phyloP scores from a whole-genome alignment of 257 asterid species.

The Solanum habrochaites region DNA sequence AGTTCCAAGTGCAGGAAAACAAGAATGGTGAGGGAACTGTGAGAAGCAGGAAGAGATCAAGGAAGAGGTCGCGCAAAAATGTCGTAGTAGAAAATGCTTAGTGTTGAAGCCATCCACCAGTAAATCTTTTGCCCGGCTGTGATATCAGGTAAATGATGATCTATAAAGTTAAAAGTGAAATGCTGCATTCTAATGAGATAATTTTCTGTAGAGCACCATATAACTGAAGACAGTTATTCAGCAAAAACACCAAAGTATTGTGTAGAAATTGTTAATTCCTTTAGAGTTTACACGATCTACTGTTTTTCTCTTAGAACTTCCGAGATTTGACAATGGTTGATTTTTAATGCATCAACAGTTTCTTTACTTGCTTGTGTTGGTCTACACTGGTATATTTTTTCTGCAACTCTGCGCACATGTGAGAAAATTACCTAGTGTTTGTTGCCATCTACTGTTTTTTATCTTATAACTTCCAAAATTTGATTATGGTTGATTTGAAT shows the following conservation, averaged over 20 bases:
- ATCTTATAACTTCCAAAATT: neutral
- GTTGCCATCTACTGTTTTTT: neutral
- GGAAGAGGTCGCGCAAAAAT: neutral
- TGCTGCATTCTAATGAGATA: neutral
- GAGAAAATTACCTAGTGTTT: neutral
- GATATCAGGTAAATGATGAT: neutral
- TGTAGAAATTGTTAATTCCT: neutral
- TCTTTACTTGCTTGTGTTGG: neutral
- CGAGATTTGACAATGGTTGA: neutral
- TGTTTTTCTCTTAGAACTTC: neutral
- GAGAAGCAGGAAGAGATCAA: neutral
- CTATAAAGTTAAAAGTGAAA: neutral
- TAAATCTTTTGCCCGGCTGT: neutral
- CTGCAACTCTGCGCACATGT: neutral
- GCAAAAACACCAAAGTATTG: neutral
- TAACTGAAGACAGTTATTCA: neutral
- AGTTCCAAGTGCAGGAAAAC: constrained; percentile 2
- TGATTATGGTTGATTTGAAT: neutral
- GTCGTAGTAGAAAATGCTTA: neutral
- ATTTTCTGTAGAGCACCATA: neutral
- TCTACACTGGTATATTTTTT: neutral
- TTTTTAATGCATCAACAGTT: neutral
- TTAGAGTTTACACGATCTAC: neutral
- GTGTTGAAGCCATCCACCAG: neutral
- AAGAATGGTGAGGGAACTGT: neutral